Conservation (phyloP, 2,329 filamentous ascomycete genomes). For the Cryphonectria parasitica region DNA sequence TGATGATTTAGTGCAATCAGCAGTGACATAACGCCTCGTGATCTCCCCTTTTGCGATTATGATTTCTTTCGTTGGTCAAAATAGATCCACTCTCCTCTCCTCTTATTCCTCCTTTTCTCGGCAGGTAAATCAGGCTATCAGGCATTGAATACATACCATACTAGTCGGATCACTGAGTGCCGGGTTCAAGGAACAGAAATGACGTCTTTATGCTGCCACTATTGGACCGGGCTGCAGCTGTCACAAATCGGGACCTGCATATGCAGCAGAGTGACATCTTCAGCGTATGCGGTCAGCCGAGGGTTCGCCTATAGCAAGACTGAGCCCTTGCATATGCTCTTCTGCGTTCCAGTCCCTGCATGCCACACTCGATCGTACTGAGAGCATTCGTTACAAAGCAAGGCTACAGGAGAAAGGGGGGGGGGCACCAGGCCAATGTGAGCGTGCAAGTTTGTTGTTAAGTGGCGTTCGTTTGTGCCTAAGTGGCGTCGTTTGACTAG, state of each 20-base stretch:
- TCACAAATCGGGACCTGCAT: slow-evolving; percentile 1
- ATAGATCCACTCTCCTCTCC: not conserved
- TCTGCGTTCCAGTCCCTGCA: not conserved
- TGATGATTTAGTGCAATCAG: not conserved
- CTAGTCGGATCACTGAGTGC: not conserved
- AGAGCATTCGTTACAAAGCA: not conserved
- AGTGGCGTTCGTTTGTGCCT: no score
- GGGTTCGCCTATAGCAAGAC: not conserved
- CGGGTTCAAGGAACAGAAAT: not conserved
- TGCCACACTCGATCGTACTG: not conserved
- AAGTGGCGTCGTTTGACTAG: not conserved
- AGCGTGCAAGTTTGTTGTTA: not conserved
- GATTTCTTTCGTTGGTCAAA: no score
- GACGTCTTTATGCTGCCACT: not conserved
- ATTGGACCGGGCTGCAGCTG: not conserved
- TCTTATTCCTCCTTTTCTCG: not conserved
- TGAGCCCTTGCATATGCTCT: not conserved
- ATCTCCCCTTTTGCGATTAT: not conserved
- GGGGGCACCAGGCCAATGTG: not conserved
- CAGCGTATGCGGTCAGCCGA: not conserved
- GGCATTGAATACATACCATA: not conserved
- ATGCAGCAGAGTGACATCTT: not conserved
- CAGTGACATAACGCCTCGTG: not conserved
- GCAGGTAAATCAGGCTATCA: not conserved
- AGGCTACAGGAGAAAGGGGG: not conserved